phyloP scores from a whole-genome alignment of 441 rosid genomes.

The Croton setiger region DNA sequence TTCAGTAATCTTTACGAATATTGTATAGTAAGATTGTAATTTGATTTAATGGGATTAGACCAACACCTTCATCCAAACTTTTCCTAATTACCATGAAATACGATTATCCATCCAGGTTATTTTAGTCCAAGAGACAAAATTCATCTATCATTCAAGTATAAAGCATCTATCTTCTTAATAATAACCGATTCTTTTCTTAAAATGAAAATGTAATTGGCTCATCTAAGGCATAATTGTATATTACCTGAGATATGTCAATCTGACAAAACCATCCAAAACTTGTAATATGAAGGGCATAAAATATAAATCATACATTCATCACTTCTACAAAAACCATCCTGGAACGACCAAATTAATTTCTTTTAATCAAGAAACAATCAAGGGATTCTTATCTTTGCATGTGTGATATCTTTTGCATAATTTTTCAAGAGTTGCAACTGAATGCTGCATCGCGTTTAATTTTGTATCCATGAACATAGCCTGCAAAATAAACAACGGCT shows the following conservation, averaged over 20 bases:
- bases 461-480: slow-evolving; percentile 87
- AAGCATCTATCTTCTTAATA: background rate
- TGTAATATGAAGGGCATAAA: background rate
- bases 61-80: no score
- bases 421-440: slow-evolving; percentile 62
- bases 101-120: no score
- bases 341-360: background rate
- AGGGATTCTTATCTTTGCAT: slow-evolving; percentile 55
- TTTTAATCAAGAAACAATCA: slow-evolving; percentile 45
- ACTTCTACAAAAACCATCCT: background rate
- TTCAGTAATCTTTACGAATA: no score
- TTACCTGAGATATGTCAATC: background rate
- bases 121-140: no score
- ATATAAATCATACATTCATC: background rate
- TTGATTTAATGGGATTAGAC: no score
- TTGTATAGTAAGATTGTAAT: no score
- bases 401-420: slow-evolving; percentile 64
- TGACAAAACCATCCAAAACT: background rate
- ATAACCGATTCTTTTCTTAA: no score
- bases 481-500: slow-evolving; percentile 37
- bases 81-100: no score
- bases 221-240: background rate
- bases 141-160: no score
- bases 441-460: slow-evolving; percentile 93
- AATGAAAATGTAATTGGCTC: background rate